Evolutionary conservation across 2,329 filamentous ascomycete species (phyloP).

Genomic region (Penicillium verrucosum): DNA sequence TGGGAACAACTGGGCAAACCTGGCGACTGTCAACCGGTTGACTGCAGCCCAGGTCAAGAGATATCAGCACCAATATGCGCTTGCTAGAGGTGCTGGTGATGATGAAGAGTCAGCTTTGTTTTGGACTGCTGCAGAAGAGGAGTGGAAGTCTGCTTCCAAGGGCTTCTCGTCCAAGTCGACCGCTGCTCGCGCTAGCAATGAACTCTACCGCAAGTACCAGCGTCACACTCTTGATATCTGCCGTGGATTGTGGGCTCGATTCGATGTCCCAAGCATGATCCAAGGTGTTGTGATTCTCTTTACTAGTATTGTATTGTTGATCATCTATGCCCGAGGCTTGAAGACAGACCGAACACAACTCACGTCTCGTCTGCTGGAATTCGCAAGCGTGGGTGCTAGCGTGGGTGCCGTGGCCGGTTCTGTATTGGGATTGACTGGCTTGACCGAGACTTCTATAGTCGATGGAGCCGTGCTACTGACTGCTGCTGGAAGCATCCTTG

Average conservation of each 20-base stretch:
- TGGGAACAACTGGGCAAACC: slow-evolving; percentile 69
- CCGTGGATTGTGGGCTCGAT: slow-evolving; percentile 84
- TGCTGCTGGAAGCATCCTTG: slow-evolving; percentile 47
- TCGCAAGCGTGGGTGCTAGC: slow-evolving; percentile 50
- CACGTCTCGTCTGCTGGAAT: slow-evolving; percentile 51
- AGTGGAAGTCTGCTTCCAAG: slow-evolving; percentile 49
- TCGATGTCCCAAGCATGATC: slow-evolving; percentile 82
- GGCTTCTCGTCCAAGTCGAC: slow-evolving; percentile 35
- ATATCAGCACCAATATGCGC: slow-evolving; percentile 81
- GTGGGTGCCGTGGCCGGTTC: slow-evolving; percentile 40
- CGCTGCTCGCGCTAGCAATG: slow-evolving; percentile 45
- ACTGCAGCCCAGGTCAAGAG: slow-evolving; percentile 81
- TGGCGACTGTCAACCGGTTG: slow-evolving; percentile 73
- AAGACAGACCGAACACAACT: slow-evolving; percentile 53
- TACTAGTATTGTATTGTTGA: slow-evolving; percentile 64
- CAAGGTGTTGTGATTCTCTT: slow-evolving; percentile 71
- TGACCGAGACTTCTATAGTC: slow-evolving; percentile 30
- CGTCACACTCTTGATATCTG: slow-evolving; percentile 73
- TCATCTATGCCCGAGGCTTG: slow-evolving; percentile 66
- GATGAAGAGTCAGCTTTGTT: slow-evolving; percentile 54
- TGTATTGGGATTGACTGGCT: slow-evolving; percentile 17
- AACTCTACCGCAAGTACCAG: slow-evolving; percentile 71
- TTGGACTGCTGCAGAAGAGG: slow-evolving; percentile 59
- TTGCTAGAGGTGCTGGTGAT: slow-evolving; percentile 65
- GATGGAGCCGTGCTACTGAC: slow-evolving; percentile 40